phyloP scores from a whole-genome alignment of 257 asterid species.

The Gynochthodes officinalis region DNA sequence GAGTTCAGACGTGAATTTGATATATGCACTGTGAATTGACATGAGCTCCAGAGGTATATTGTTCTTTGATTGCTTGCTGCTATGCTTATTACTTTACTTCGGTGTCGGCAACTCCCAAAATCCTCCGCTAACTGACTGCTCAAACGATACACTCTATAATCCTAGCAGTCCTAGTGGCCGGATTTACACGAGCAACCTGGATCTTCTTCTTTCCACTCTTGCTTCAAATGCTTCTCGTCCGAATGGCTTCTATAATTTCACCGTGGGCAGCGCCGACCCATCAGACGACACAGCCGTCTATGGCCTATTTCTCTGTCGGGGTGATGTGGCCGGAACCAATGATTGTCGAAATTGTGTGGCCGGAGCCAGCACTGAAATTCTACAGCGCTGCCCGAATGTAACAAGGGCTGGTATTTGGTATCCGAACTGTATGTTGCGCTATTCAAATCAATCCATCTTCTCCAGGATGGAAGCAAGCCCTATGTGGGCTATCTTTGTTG shows the following conservation, averaged over 20 bases:
- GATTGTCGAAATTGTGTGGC: no score
- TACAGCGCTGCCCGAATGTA: no score
- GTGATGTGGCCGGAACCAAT: no score
- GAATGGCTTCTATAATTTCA: conserved; percentile 20
- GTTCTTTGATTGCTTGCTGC: neutral
- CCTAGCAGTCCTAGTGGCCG: neutral
- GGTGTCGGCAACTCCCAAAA: neutral
- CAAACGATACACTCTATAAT: neutral
- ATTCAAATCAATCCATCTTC: neutral
- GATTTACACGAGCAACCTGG: conserved; percentile 11
- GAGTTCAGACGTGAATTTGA: no score
- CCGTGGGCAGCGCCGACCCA: neutral
- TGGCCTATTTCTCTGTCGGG: no score
- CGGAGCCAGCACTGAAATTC: no score
- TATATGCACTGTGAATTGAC: neutral
- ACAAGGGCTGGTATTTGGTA: no score
- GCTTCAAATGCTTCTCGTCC: conserved; percentile 11
- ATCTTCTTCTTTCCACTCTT: conserved; percentile 1
- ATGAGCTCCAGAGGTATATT: neutral
- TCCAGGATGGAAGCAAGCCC: neutral
- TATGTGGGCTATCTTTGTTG: no score
- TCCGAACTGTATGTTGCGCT: no score
- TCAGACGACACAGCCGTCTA: neutral
- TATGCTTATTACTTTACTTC: neutral
- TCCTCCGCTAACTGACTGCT: no score